Percentiles rank a stretch among this genome's conserved stretches.
phyloP scores from a whole-genome alignment of 495 filamentous ascomycete genomes.

The Lepraria neglecta region DNA sequence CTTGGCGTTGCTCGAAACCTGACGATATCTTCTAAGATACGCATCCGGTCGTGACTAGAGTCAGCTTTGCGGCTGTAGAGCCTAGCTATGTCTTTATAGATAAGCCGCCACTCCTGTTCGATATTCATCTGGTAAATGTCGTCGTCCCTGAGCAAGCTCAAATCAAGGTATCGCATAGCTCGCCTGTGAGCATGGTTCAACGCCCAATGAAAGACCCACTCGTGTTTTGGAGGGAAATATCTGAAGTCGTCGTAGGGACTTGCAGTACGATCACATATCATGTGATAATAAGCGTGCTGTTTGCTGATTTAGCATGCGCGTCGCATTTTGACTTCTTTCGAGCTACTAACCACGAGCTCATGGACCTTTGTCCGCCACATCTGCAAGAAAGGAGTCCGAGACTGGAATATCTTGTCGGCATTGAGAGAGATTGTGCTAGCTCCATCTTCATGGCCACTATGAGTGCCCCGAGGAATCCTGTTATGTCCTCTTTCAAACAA shows the following conservation, averaged over 20 bases:
- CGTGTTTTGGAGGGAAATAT: not conserved
- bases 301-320: no score
- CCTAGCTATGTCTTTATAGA: conserved; percentile 1
- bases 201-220: not conserved
- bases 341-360: not conserved
- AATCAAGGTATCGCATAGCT: not conserved
- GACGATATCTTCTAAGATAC: not conserved
- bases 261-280: not conserved
- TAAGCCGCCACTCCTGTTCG: not conserved
- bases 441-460: not conserved
- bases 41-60: not conserved
- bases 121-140: not conserved
- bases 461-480: not conserved
- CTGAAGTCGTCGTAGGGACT: not conserved
- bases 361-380: conserved; percentile 1
- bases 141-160: not conserved
- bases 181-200: not conserved
- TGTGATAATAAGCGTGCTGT: not conserved
- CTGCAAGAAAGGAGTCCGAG: not conserved
- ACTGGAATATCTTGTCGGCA: not conserved
- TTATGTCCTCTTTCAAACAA: not conserved
- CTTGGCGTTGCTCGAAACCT: not conserved
- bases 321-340: no score
- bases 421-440: not conserved
- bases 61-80: not conserved